A percentile compares a stretch with the other conserved stretches of the same genome.
Evolutionary conservation across 108 stramenopile genomes (phyloP).

Genomic region (Nitzschia palea): DNA sequence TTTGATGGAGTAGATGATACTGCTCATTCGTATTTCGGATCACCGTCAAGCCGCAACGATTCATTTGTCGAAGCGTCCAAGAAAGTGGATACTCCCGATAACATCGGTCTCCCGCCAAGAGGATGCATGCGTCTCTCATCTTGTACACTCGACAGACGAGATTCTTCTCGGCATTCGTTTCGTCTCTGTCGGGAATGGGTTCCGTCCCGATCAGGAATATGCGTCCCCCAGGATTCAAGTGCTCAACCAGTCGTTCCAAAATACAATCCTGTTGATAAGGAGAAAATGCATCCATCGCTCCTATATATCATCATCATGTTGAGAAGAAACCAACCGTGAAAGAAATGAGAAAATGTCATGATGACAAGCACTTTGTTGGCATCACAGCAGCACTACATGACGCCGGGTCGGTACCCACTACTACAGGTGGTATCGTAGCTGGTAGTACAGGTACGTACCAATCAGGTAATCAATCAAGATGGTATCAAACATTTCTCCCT

Average conservation of each 20-base stretch:
- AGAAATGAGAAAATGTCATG: background rate
- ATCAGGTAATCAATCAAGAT: constrained; percentile 93
- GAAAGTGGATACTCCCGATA: constrained; percentile 94
- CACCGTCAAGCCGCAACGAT: constrained; percentile 1
- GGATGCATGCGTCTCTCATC: constrained; percentile 89
- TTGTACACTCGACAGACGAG: constrained; percentile 80
- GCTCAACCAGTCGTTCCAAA: constrained; percentile 65
- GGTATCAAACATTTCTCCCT: constrained; percentile 49
- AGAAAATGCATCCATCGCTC: constrained; percentile 91
- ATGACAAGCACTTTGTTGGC: background rate
- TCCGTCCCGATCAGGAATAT: constrained; percentile 89
- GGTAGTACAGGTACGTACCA: constrained; percentile 32
- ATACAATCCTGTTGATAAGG: constrained; percentile 92
- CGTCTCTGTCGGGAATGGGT: constrained; percentile 77
- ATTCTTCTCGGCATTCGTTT: constrained; percentile 41
- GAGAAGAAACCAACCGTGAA: background rate
- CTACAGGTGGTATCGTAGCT: too few relatives aligned
- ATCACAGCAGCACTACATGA: background rate
- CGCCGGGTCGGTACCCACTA: too few relatives aligned
- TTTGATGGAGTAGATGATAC: background rate
- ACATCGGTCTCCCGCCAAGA: constrained; percentile 87
- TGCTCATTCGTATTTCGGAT: background rate
- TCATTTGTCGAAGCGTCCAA: constrained; percentile 87
- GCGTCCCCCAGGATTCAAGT: constrained; percentile 84
- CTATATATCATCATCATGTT: background rate